A percentile compares a stretch with the other conserved stretches of the same genome.
phyloP scores from a whole-genome alignment of 331 rosid species.

The Erythrophleum ivorense region DNA sequence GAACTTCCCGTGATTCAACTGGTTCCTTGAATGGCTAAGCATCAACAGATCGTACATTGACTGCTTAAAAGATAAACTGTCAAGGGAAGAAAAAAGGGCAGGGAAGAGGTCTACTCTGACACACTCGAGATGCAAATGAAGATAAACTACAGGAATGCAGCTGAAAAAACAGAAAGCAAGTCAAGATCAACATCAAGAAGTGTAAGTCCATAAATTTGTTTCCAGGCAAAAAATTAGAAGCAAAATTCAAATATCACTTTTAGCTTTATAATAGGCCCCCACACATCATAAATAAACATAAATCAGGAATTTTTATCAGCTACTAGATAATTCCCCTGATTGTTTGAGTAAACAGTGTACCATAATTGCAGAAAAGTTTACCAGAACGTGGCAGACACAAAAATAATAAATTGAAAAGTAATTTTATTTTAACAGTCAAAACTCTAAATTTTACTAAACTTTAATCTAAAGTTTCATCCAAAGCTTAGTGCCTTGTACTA shows the following conservation, averaged over 20 bases:
- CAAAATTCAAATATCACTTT: too few species aligned
- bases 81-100: neutral
- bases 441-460: neutral
- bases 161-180: too few species aligned
- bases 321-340: neutral
- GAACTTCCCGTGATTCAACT: constrained; percentile 89
- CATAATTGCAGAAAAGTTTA: neutral
- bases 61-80: constrained; percentile 46
- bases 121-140: too few species aligned
- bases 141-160: too few species aligned
- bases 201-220: too few species aligned
- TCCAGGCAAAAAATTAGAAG: too few species aligned
- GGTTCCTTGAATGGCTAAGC: constrained; percentile 99
- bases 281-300: too few species aligned
- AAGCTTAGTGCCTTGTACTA: neutral
- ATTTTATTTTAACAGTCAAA: too few species aligned
- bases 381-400: neutral
- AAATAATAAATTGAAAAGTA: neutral
- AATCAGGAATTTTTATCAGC: neutral
- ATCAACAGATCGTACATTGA: constrained; percentile 76
- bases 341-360: neutral
- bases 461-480: neutral
- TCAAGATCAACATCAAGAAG: too few species aligned
- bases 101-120: too few species aligned
- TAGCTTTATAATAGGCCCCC: too few species aligned